phyloP scores from a whole-genome alignment of 495 filamentous ascomycete genomes.

The Talaromyces trachyspermus region DNA sequence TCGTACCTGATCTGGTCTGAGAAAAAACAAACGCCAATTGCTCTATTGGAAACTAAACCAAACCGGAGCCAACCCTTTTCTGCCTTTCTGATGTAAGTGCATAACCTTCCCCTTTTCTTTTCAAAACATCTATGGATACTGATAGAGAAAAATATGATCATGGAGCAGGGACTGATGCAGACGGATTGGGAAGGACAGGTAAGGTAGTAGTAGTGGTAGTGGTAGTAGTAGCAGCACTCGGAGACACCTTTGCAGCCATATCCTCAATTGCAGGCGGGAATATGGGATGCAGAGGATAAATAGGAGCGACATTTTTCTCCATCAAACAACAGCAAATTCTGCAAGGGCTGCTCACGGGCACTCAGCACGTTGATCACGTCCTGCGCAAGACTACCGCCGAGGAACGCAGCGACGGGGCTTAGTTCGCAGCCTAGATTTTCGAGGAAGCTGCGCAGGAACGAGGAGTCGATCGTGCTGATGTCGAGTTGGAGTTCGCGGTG shows the following conservation, averaged over 20 bases:
- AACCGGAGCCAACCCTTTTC: too few species aligned
- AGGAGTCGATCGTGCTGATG: conserved; percentile 61
- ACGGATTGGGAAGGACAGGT: background rate
- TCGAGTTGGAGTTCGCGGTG: conserved; percentile 74
- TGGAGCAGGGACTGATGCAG: background rate
- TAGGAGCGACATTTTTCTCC: conserved; percentile 64
- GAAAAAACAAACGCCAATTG: too few species aligned
- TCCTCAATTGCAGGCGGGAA: conserved; percentile 36
- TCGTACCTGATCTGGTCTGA: too few species aligned
- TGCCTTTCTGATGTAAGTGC: too few species aligned
- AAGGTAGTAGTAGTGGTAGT: background rate
- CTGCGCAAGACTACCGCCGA: conserved; percentile 86
- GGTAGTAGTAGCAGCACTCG: conserved; percentile 7
- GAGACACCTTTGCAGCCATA: conserved; percentile 22
- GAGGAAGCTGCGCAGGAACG: conserved; percentile 74
- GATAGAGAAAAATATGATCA: background rate
- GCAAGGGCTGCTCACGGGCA: conserved; percentile 82
- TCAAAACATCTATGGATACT: too few species aligned
- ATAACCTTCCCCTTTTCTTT: too few species aligned
- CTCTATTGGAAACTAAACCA: too few species aligned
- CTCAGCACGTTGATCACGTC: conserved; percentile 96
- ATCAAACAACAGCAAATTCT: conserved; percentile 91
- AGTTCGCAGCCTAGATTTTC: conserved; percentile 77
- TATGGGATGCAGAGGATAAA: conserved; percentile 75
- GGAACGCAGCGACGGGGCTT: conserved; percentile 77